These are phyloP conservation scores for Fraxinus pennsylvanica DNA, from an alignment of 257 asterid genomes.

Conservation along the genomic window DNA sequence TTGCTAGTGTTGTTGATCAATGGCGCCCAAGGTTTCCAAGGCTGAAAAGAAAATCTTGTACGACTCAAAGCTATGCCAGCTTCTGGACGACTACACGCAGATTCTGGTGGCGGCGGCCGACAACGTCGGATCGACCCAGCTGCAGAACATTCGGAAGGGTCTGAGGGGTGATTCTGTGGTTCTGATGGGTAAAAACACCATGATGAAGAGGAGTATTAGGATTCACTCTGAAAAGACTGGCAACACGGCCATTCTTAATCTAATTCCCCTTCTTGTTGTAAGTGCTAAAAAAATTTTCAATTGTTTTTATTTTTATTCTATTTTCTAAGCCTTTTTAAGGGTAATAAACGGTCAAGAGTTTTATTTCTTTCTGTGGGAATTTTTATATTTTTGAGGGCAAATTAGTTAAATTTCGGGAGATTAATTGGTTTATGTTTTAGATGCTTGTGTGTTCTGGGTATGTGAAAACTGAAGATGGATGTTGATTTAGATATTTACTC, in stretches of 20 bases:
- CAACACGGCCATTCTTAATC: conserved; percentile 59
- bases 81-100: conserved; percentile 81
- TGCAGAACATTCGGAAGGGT: conserved; percentile 75
- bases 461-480: not conserved
- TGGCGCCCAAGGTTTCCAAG: conserved; percentile 64
- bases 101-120: conserved; percentile 75
- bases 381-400: not conserved
- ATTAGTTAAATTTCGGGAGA: not conserved
- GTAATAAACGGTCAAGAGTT: not conserved
- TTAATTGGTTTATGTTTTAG: not conserved
- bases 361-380: too few species aligned
- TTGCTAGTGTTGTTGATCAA: conserved; percentile 26
- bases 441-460: not conserved
- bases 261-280: conserved; percentile 84
- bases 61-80: conserved; percentile 70
- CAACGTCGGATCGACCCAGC: conserved; percentile 85
- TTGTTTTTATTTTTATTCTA: not conserved
- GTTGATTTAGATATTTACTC: not conserved
- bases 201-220: conserved; percentile 87
- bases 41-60: conserved; percentile 83
- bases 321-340: not conserved
- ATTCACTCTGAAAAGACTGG: conserved; percentile 85
- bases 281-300: conserved; percentile 12
- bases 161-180: conserved; percentile 81
- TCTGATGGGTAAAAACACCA: conserved; percentile 94